Conservation (phyloP, 805 yeast genomes). For the Nakazawaea siamensis region DNA sequence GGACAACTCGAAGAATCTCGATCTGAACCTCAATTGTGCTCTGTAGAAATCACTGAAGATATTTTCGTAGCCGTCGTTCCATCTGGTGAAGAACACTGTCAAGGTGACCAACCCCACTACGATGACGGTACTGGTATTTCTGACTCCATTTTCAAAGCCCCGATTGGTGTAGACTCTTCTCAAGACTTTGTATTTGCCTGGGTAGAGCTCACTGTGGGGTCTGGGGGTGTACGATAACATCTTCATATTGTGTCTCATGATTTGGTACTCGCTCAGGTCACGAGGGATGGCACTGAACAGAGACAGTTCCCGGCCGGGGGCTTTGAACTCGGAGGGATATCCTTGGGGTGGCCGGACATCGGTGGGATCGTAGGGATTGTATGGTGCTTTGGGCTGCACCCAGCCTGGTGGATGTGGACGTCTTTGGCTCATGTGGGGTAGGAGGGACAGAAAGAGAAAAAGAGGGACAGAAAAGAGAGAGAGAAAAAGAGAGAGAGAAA, state of each 20-base stretch:
- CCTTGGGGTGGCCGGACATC: conserved; percentile 78
- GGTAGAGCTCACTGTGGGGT: conserved; percentile 65
- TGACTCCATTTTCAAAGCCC: conserved; percentile 52
- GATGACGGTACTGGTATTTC: conserved; percentile 43
- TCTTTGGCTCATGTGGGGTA: no score
- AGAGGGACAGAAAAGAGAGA: no score
- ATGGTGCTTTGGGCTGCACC: conserved; percentile 77
- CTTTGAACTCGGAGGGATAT: conserved; percentile 71
- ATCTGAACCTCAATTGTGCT: conserved; percentile 47
- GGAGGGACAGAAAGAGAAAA: no score
- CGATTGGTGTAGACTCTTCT: conserved; percentile 45
- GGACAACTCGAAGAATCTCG: conserved; percentile 37
- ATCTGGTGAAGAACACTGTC: conserved; percentile 64
- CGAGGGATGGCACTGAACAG: conserved; percentile 41
- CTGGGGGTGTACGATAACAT: conserved; percentile 69
- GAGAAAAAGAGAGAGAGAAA: no score
- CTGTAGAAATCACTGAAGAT: conserved; percentile 64
- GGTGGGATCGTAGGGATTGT: conserved; percentile 75
- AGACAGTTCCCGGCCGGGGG: conserved; percentile 53
- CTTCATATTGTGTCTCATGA: conserved; percentile 67
- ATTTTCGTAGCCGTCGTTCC: conserved; percentile 82
- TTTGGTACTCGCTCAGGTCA: conserved; percentile 58
- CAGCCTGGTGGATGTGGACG: conserved; percentile 74
- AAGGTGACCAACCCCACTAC: conserved; percentile 44
- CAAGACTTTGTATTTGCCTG: conserved; percentile 71